These are phyloP conservation scores for Lactifluus piperatus DNA, from an alignment of 768 basidiomycete genomes.

Conservation along the genomic window DNA sequence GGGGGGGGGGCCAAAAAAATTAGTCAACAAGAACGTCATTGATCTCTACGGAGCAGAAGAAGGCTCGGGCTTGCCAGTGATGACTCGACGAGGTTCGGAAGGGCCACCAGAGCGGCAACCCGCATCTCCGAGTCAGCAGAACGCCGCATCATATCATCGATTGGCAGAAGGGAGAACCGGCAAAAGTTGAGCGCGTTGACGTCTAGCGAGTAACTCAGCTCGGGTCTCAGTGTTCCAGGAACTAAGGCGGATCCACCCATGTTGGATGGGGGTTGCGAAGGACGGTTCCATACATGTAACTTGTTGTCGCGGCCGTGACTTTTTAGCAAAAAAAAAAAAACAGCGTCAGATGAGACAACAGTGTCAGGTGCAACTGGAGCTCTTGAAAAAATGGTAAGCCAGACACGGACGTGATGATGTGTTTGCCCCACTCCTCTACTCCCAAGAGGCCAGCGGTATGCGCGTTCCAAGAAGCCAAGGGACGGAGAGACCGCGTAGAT, in stretches of 20 bases:
- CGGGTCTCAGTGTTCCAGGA: slow-evolving; percentile 41
- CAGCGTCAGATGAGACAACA: not conserved
- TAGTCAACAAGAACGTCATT: not conserved
- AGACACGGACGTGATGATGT: slow-evolving; percentile 66
- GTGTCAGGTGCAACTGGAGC: not conserved
- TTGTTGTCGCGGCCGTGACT: slow-evolving; percentile 87
- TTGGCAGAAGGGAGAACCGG: slow-evolving; percentile 61
- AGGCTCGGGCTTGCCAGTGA: slow-evolving; percentile 44
- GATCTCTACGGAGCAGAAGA: not conserved
- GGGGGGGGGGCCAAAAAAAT: not conserved
- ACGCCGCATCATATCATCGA: slow-evolving; percentile 13
- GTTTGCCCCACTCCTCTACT: slow-evolving; percentile 60
- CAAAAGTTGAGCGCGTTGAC: slow-evolving; percentile 95
- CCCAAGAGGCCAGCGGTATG: slow-evolving; percentile 74
- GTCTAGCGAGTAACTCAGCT: slow-evolving; percentile 61
- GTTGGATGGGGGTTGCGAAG: slow-evolving; percentile 36
- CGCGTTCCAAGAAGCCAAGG: slow-evolving; percentile 66
- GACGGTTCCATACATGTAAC: slow-evolving; percentile 61
- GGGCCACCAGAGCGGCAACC: slow-evolving; percentile 49
- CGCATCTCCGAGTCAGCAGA: not conserved
- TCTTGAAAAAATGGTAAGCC: not conserved
- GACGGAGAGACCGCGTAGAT: slow-evolving; percentile 67
- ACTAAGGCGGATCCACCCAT: slow-evolving; percentile 46
- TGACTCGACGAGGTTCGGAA: slow-evolving; percentile 88
- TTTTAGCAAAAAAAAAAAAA: not conserved